A percentile compares a stretch with the other conserved stretches of the same genome.
These are phyloP conservation scores for Leccinum ochraceum DNA, from an alignment of 768 basidiomycete species.

Conservation along the genomic window DNA sequence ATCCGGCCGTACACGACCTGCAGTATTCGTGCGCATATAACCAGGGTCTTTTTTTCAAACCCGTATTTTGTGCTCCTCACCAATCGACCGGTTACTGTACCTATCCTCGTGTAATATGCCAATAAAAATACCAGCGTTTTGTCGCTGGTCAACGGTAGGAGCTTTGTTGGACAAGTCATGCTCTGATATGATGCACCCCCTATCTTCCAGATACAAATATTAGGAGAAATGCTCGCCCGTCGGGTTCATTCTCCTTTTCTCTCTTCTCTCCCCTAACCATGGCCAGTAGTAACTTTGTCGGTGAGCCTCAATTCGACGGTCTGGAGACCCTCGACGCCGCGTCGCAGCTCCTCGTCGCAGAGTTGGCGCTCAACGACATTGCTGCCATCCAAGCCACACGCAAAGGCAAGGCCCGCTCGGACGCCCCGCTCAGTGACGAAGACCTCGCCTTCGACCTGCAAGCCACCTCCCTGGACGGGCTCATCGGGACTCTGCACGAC, in stretches of 20 bases:
- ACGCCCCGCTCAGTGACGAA: constrained; percentile 40
- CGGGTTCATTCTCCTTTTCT: too few relatives aligned
- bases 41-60: not conserved
- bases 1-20: too few relatives aligned
- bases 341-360: constrained; percentile 41
- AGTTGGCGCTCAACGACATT: constrained; percentile 45
- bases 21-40: not conserved
- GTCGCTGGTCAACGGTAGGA: not conserved
- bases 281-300: constrained; percentile 13
- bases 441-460: constrained; percentile 48
- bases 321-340: constrained; percentile 31
- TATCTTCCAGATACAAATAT: not conserved
- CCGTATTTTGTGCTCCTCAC: not conserved
- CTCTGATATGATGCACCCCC: not conserved
- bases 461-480: constrained; percentile 34
- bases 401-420: constrained; percentile 41
- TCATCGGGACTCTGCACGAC: constrained; percentile 38
- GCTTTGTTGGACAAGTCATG: not conserved
- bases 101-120: not conserved
- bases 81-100: not conserved
- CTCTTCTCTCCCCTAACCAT: constrained; percentile 4
- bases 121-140: not conserved
- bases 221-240: not conserved
- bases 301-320: constrained; percentile 14
- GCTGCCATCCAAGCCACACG: constrained; percentile 32